Evolutionary conservation across 2,329 filamentous ascomycete genomes (phyloP), one percentile per base, ranked within the genome.

Genomic region (Fusarium annulatum): DNA sequence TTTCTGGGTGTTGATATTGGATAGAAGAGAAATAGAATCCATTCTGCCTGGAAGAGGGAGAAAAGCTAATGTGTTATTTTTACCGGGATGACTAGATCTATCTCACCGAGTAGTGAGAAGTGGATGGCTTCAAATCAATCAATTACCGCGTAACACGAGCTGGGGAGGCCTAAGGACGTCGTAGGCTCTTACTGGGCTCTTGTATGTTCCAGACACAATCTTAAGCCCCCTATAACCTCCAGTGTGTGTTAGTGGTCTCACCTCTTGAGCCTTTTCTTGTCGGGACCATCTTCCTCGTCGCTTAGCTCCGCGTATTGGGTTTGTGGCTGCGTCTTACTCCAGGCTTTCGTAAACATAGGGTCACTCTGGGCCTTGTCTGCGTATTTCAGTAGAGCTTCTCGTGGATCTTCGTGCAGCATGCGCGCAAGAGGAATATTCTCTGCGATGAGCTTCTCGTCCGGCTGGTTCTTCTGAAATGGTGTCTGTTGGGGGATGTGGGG

Each of bases 331-430:
- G 95, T 98, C 76, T 92, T 88, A 79, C 93, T 93, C 93, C 95
- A 99, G 21, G 95, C 96, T 75, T 93, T 94, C 36, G 96, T 99
- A 80, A 98, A 99, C 77, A 97, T 88, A 2, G 95, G 96, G 80
- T 98, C 95, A 80, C 94, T 96, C 83, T 97, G 91, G 18, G 95
- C 95, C 80, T 97, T 92, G 62, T 97, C 94, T 42, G 95, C 96
- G 86, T 98, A 99, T 85, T 97, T 98, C 68, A 99, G 85, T 79
- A 99, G 85, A 51, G 96, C 96, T 83, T 97, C 96, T 72, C 96
- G 88, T 1, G 96, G 96, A 84, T 99, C 96, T 81, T 99, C 96
- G 82, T 99, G 95, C 53, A 97, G 88, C 94, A 99, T 97, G 71
- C 90, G 92, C 71, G 94, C 96, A 18, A 98, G 88, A 34, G 95